phyloP scores from a whole-genome alignment of 75 land plant genomes.

The Pinus tabuliformis region DNA sequence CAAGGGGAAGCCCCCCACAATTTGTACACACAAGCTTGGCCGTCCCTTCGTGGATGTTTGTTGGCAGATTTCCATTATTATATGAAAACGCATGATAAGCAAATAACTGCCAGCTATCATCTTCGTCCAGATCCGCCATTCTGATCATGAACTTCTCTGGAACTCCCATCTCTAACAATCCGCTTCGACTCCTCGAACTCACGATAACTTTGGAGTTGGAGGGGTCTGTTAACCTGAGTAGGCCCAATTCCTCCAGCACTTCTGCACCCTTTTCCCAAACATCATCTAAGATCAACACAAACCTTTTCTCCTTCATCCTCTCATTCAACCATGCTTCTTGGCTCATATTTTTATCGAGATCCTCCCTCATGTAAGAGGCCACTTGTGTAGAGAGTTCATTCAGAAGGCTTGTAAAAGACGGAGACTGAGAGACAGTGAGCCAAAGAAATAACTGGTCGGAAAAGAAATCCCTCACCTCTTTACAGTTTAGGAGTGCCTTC shows the following conservation, averaged over 20 bases:
- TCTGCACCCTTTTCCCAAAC: constrained; percentile 3
- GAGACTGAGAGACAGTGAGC: background rate
- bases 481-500: background rate
- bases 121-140: background rate
- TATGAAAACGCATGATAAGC: background rate
- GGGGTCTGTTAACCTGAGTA: background rate
- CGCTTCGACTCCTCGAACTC: background rate
- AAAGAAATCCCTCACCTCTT: background rate
- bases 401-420: background rate
- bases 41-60: background rate
- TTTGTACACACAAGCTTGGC: background rate
- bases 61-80: background rate
- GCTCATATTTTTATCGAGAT: background rate
- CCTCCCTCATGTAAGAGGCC: background rate
- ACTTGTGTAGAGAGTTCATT: background rate
- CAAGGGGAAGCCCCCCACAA: constrained; percentile 1
- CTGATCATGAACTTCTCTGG: background rate
- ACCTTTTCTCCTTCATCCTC: background rate
- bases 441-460: background rate
- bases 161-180: no score
- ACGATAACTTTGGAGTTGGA: background rate
- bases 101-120: background rate
- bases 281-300: background rate
- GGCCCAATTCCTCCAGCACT: background rate
- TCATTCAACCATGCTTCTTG: background rate